These are phyloP conservation scores for Zymoseptoria brevis DNA, from an alignment of 2,329 filamentous ascomycete genomes.

Conservation along the genomic window DNA sequence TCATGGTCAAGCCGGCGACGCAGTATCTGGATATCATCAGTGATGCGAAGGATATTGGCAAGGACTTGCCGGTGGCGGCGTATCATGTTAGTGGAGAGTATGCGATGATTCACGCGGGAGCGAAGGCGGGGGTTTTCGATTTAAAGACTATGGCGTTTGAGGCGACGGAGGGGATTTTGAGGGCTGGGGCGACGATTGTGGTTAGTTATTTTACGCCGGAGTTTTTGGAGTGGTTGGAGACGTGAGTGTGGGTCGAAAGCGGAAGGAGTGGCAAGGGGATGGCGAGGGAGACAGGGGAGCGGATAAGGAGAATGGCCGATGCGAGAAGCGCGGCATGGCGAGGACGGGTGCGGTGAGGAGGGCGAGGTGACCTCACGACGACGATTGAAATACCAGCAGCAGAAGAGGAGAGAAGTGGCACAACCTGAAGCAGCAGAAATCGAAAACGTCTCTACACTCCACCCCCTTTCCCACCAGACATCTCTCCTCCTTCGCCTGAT, in stretches of 20 bases:
- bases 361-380: too few relatives aligned
- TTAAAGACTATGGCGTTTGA: constrained; percentile 92
- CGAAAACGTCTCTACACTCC: too few relatives aligned
- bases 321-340: not conserved
- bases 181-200: constrained; percentile 87
- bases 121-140: constrained; percentile 94
- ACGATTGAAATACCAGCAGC: too few relatives aligned
- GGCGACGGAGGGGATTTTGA: constrained; percentile 82
- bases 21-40: constrained; percentile 97
- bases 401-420: too few relatives aligned
- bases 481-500: too few relatives aligned
- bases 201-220: constrained; percentile 91
- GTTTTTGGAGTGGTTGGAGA: constrained; percentile 55
- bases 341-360: too few relatives aligned
- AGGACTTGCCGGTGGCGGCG: constrained; percentile 84
- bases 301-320: not conserved
- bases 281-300: too few relatives aligned
- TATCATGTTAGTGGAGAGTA: constrained; percentile 97
- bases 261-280: too few relatives aligned
- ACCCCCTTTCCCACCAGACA: too few relatives aligned
- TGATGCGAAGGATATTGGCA: constrained; percentile 89
- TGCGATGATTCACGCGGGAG: constrained; percentile 92
- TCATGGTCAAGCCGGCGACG: constrained; percentile 97
- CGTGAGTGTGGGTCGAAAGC: constrained; percentile 14
- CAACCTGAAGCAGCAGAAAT: too few relatives aligned